Percentiles rank a stretch among this genome's conserved stretches.
Evolutionary conservation across 2,329 filamentous ascomycete species (phyloP).

Genomic region (Ophiocordyceps australis): DNA sequence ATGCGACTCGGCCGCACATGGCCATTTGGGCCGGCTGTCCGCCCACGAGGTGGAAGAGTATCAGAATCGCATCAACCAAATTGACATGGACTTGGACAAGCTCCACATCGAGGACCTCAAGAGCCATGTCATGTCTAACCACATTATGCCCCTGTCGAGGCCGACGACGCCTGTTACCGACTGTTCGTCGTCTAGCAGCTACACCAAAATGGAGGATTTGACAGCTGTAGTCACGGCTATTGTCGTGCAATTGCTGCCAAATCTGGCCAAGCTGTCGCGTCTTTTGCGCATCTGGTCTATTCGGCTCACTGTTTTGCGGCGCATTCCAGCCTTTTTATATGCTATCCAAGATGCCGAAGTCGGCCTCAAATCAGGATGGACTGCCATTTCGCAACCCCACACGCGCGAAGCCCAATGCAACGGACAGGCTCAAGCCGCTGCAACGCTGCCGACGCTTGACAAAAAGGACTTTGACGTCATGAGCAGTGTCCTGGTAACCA

Average conservation of each 20-base stretch:
- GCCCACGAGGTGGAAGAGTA: slow-evolving; percentile 46
- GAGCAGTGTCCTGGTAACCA: slow-evolving; percentile 44
- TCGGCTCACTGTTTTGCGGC: slow-evolving; percentile 55
- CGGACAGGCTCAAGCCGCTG: no score
- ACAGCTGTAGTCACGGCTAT: slow-evolving; percentile 83
- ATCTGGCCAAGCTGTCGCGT: slow-evolving; percentile 53
- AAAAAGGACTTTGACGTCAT: slow-evolving; percentile 36
- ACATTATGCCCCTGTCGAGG: slow-evolving; percentile 39
- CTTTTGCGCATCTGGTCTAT: slow-evolving; percentile 65
- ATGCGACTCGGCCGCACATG: slow-evolving; percentile 10
- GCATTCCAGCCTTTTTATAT: slow-evolving; percentile 49
- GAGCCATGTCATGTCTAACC: slow-evolving; percentile 64
- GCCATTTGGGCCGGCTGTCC: slow-evolving; percentile 55
- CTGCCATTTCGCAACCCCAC: slow-evolving; percentile 26
- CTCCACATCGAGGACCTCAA: slow-evolving; percentile 79
- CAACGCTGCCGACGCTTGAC: slow-evolving; percentile 14
- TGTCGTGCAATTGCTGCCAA: slow-evolving; percentile 73
- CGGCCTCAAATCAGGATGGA: slow-evolving; percentile 49
- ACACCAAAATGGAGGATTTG: slow-evolving; percentile 69
- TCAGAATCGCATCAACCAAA: slow-evolving; percentile 56
- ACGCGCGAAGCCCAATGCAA: no score
- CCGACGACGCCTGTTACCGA: slow-evolving; percentile 16
- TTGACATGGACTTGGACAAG: slow-evolving; percentile 48
- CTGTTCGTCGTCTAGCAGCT: slow-evolving; percentile 29
- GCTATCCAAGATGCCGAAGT: slow-evolving; percentile 48